These are phyloP conservation scores for Monosporascus sp. DNA, from an alignment of 2,329 filamentous ascomycete species.

Conservation along the genomic window DNA sequence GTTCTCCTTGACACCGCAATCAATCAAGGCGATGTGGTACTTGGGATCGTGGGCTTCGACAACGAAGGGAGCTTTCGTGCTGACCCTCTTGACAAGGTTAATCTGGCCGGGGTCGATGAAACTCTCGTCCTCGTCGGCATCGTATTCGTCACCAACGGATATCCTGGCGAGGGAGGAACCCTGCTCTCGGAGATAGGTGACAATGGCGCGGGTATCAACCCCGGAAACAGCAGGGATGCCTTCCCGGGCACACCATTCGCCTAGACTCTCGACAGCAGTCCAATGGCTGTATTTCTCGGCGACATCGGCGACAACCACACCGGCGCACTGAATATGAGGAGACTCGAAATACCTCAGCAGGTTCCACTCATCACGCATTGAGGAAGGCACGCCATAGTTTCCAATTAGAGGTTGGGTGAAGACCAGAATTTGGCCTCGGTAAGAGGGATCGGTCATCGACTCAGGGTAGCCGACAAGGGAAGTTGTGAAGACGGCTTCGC, in stretches of 20 bases:
- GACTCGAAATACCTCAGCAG: slow-evolving; percentile 98
- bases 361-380: slow-evolving; percentile 77
- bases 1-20: slow-evolving; percentile 99
- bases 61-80: slow-evolving; percentile 97
- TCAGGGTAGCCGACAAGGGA: slow-evolving; percentile 97
- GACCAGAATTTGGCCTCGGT: slow-evolving; percentile 92
- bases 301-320: slow-evolving; percentile 92
- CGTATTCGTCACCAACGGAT: slow-evolving; percentile 93
- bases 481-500: slow-evolving; percentile 97
- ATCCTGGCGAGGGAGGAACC: slow-evolving; percentile 94
- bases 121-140: slow-evolving; percentile 95
- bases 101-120: slow-evolving; percentile 94
- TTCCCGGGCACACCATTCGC: slow-evolving; percentile 92
- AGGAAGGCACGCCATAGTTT: slow-evolving; percentile 95
- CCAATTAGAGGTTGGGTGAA: slow-evolving; percentile 97
- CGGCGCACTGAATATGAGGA: slow-evolving; percentile 92
- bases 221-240: slow-evolving; percentile 94
- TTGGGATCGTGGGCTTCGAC: slow-evolving; percentile 78
- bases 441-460: slow-evolving; percentile 83
- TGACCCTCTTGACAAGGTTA: slow-evolving; percentile 92
- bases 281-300: slow-evolving; percentile 95
- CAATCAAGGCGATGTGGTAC: slow-evolving; percentile 88
- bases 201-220: slow-evolving; percentile 93
- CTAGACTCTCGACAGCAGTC: slow-evolving; percentile 92
- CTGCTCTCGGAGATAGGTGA: slow-evolving; percentile 91